Base-by-base conservation (phyloP, 495 filamentous ascomycete species). In the Chaetomium tenue region DNA sequence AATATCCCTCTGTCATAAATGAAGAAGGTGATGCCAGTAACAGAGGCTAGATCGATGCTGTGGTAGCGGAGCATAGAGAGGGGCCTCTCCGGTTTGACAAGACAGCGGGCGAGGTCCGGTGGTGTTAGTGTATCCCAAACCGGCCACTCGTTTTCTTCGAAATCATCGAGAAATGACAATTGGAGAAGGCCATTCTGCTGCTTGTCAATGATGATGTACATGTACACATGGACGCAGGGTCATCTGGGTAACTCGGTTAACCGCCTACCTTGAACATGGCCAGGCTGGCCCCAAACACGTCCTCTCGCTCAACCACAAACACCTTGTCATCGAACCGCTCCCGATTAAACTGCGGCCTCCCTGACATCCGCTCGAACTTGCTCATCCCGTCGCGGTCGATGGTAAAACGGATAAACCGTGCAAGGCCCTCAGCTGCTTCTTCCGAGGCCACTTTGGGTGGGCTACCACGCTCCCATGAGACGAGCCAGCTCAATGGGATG, bases 101-200 rank as follows among this genome's bases (percentile, higher is more conserved):
- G 37, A 46, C 55, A 60, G 3, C 15, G 9, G 40, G 46, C 6
- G 3, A 51, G 28, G n/a, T 51, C 46, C 3, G 58, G 58, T 3
- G 58, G 58, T 22, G 58, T 60, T 1, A 46, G 58, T 3, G 58
- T 60, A 30, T 60, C 58, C 58, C 58, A 60, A 9, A 51, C 23
- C 2, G 18, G 28, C 12, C 37, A 51, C 9, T 30, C 12, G 3
- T 46, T 7, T 0, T 58, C 39, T 20, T 28, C 20, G 7, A 26
- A 5, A 8, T 46, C 39, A 4, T 46, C 55, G 15, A 46, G 58
- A 18, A 60, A 3, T 8, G 18, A 15, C 0, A 60, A 1, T 2
- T 39, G 9, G 15, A 51, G 42, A 9, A 60, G 58, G 5, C 58
- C 58, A 13, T 60, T 51, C 58, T 60, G 25, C 0, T 18, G 7